Percentiles rank a stretch among this genome's conserved stretches.
phyloP scores from a whole-genome alignment of 768 basidiomycete species.

The Mycena vulgaris region DNA sequence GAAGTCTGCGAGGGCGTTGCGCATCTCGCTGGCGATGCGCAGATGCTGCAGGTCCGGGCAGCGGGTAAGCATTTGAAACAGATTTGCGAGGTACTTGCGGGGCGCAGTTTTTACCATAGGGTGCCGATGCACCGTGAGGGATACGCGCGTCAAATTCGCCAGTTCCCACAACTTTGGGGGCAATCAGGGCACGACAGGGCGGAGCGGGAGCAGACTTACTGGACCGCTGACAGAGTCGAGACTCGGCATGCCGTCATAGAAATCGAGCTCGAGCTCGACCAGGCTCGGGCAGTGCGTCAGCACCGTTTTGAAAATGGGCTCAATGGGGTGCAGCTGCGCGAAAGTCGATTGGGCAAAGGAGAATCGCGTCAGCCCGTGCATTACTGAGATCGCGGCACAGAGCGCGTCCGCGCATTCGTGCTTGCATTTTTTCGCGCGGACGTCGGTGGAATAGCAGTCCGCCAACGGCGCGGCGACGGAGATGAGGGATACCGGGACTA shows the following conservation, averaged over 20 bases:
- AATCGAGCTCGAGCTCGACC: neutral
- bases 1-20: neutral
- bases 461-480: neutral
- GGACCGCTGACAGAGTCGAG: neutral
- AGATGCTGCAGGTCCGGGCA: neutral
- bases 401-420: neutral
- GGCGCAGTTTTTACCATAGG: neutral
- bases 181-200: too few relatives aligned
- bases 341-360: neutral
- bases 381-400: neutral
- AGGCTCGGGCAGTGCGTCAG: neutral
- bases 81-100: neutral
- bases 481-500: neutral
- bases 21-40: neutral
- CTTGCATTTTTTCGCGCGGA: neutral
- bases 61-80: neutral
- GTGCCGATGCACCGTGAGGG: neutral
- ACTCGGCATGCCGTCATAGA: neutral
- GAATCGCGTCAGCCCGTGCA: neutral
- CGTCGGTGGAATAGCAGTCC: neutral
- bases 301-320: neutral
- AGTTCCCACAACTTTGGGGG: conserved; percentile 7
- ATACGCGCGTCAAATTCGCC: neutral
- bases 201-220: neutral
- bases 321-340: neutral